These are phyloP conservation scores for Mortierella sp. DNA, from an alignment of 371 early-diverging fungal species.

Conservation along the genomic window DNA sequence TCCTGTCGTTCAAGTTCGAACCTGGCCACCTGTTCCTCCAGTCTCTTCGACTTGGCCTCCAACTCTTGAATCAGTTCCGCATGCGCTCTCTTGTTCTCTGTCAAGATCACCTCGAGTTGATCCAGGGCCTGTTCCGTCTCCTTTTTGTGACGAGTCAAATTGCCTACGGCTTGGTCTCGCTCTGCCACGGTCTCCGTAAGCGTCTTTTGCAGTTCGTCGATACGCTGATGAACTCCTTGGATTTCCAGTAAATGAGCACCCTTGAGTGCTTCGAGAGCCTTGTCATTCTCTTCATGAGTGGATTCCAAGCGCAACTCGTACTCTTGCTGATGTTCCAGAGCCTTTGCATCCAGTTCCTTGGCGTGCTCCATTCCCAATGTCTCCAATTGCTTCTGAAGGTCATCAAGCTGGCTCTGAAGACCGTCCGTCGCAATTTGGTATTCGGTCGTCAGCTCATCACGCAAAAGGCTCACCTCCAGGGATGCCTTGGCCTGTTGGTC, in stretches of 20 bases:
- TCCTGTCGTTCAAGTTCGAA: conserved; percentile 29
- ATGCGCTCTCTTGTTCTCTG: conserved; percentile 35
- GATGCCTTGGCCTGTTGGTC: neutral
- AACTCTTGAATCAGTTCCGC: conserved; percentile 25
- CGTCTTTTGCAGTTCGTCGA: conserved; percentile 13
- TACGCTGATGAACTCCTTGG: neutral
- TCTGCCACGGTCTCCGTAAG: conserved; percentile 8
- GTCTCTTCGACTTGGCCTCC: conserved; percentile 30
- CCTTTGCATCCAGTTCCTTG: conserved; percentile 5
- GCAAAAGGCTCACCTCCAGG: conserved; percentile 5
- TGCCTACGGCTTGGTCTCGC: conserved; percentile 37
- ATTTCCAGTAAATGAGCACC: conserved; percentile 4
- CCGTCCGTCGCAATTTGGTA: conserved; percentile 18
- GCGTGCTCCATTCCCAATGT: conserved; percentile 6
- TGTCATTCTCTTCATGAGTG: conserved; percentile 3
- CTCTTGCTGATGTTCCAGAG: conserved; percentile 7
- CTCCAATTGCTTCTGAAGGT: conserved; percentile 6
- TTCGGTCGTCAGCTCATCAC: conserved; percentile 15
- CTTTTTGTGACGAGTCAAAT: conserved; percentile 36
- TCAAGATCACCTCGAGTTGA: conserved; percentile 35
- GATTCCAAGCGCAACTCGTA: conserved; percentile 12
- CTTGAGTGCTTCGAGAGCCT: conserved; percentile 7
- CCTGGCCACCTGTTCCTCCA: conserved; percentile 21
- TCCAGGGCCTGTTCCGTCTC: conserved; percentile 47
- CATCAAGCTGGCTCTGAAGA: neutral